Conservation (phyloP, 352 stramenopile species). For the Phytophthora pseudosyringae region DNA sequence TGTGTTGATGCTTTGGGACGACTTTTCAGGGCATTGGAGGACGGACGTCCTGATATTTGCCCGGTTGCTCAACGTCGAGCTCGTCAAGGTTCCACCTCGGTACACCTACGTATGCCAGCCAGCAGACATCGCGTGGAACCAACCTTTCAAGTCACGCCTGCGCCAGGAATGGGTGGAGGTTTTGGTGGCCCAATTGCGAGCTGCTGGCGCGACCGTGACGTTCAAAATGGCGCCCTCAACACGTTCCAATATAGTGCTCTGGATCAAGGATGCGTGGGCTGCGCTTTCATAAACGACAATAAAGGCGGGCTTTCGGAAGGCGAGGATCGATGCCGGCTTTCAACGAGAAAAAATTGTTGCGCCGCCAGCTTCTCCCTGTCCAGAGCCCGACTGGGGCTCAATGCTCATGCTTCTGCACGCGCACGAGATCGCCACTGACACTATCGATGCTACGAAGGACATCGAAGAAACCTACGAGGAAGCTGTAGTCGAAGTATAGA, state of each 20-base stretch:
- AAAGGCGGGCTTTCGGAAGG: neutral
- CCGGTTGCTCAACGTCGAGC: slow-evolving; percentile 3
- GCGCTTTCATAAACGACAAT: neutral
- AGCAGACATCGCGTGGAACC: neutral
- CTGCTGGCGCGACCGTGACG: neutral
- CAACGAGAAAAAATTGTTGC: too few relatives aligned
- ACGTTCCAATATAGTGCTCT: neutral
- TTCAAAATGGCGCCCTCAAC: slow-evolving; percentile 10
- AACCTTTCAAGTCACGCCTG: slow-evolving; percentile 6
- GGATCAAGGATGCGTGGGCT: slow-evolving; percentile 2
- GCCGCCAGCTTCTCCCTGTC: neutral
- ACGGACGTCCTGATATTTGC: slow-evolving; percentile 8
- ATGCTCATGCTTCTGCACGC: neutral
- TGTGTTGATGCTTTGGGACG: slow-evolving; percentile 6
- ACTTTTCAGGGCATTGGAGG: slow-evolving; percentile 12
- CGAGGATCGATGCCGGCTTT: neutral
- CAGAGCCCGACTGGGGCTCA: neutral
- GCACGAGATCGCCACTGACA: neutral
- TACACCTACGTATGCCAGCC: slow-evolving; percentile 8
- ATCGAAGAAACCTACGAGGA: neutral
- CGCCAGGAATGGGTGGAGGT: neutral
- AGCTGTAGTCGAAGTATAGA: neutral
- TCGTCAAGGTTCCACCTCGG: neutral
- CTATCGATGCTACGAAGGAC: neutral
- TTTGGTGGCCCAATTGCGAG: neutral